Base-by-base conservation (phyloP, 2,329 filamentous ascomycete species). In the Sphaerulina populicola region DNA sequence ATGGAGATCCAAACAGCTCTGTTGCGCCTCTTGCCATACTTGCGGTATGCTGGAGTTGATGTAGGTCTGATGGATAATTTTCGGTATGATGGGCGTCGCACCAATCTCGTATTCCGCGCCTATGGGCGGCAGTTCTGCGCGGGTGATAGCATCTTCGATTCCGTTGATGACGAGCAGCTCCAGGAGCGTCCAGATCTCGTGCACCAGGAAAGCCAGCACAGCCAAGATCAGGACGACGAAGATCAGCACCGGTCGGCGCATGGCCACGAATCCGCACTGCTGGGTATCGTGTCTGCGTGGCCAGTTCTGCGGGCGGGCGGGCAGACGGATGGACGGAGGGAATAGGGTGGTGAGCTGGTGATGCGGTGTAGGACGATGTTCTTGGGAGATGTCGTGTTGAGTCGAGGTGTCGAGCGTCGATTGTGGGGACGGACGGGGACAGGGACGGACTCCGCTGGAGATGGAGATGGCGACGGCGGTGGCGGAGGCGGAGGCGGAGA, bases 1-100 rank as follows among this genome's bases (percentile, higher is more conserved):
- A 64, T 89, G 85, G 45, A 83, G 66, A 18, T 83, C 76, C 49
- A 81, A 71, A 69, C 85, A 88, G 60, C 75, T 82, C 68, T 80
- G 71, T 59, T 86, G 82, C 30, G 83, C 76, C 8, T 74, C 75
- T 52, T 74, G 69, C 85, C 85, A 88, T 47, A 81, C 77, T 41
- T 71, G 72, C 0, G 85, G 85, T 36, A 88, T 81, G 39, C 75
- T 80, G 50, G 82, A 78, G 64, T 86, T 87, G 62, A 79, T 80
- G 68, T 86, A 87, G 8, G 84, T 87, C 66, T 88, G 84, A 71
- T 88, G 84, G 51, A 88, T 85, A 63, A 88, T 87, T 69, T 85
- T 86, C 43, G 84, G 84, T 44, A 88, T 86, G 57, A 86, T 66
- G 59, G 81, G 79, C 8, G 77, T 75, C n/a, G 18, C 29, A 14